These are phyloP conservation scores for Aureobasidium vineae DNA, from an alignment of 2,329 filamentous ascomycete genomes.

Conservation along the genomic window DNA sequence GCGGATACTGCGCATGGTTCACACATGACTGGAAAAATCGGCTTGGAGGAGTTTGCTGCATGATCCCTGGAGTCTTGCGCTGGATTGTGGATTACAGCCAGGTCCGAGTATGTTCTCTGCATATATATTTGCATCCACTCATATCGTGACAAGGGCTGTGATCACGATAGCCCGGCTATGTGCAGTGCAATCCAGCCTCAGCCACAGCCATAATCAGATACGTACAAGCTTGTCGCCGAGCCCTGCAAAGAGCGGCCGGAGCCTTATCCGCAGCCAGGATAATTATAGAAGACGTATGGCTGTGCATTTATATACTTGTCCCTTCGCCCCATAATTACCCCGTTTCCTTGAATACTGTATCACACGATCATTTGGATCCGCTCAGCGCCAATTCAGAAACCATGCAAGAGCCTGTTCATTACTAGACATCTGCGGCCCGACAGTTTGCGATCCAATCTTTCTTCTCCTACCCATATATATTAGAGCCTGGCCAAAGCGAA, in stretches of 20 bases:
- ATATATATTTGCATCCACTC: background rate
- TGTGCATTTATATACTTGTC: too few species aligned
- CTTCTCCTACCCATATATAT: background rate
- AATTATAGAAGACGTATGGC: too few species aligned
- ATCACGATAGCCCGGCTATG: background rate
- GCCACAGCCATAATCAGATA: background rate
- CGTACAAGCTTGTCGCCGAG: background rate
- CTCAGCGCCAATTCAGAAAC: too few species aligned
- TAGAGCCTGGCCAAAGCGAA: background rate
- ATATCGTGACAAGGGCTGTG: background rate
- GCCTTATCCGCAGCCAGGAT: too few species aligned
- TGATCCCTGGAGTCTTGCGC: background rate
- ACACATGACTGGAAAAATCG: background rate
- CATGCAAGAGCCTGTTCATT: too few species aligned
- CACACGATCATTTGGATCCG: too few species aligned
- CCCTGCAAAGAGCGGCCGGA: background rate
- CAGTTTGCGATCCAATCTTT: background rate
- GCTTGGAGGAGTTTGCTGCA: background rate
- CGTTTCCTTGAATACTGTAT: too few species aligned
- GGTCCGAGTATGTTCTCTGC: background rate
- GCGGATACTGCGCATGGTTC: background rate
- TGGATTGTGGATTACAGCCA: background rate
- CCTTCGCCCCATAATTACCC: too few species aligned
- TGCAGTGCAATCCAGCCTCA: background rate
- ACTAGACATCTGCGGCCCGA: background rate